Evolutionary conservation across 176 grass and related monocot genomes (phyloP), one percentile per base, ranked within the genome.

Genomic region (Oryza brachyantha): DNA sequence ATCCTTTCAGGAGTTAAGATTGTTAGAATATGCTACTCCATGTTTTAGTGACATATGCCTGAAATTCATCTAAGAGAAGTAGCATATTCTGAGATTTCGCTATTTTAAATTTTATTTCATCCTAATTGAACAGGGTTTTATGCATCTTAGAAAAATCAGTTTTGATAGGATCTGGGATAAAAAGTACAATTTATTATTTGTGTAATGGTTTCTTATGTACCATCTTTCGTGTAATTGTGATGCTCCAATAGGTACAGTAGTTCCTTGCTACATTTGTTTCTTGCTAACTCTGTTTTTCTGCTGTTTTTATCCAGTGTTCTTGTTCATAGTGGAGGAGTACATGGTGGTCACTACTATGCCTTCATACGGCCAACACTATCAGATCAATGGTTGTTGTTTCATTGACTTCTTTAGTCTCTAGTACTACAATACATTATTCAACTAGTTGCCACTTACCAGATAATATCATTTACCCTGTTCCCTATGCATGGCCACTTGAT

Each of bases 261-360:
- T n/a, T n/a, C 32, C 28, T 57, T 63, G 29, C 29, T 48, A 74
- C 57, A 46, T 38, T 57, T 69, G 10, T 75, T 29, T 3, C 70
- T 48, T 72, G 43, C 78, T 90, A 85, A 93, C 29, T 41, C 21
- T 61, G 37, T 72, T 79, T 59, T 66, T 70, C 25, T 84, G 38
- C 26, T 84, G 31, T 34, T 80, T 84, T 80, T 75, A 61, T 74
- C 60, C 86, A 97, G 93, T 86, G 90, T 97, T 77, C 93, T 97
- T 86, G 93, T 97, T 82, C 93, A 97, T 70, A 97, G 93, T 79
- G 93, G 93, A 82, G 90, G 93, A 65, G 90, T 97, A 72, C 93
- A 97, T 85, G 93, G 93, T 26, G 93, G 90, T 52, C 93, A 97
- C 72, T 97, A 97, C 80, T 97, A 93, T 87, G 93, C 93, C 68